These are phyloP conservation scores for Penicillium verhagenii DNA, from an alignment of 495 filamentous ascomycete species.

Conservation along the genomic window DNA sequence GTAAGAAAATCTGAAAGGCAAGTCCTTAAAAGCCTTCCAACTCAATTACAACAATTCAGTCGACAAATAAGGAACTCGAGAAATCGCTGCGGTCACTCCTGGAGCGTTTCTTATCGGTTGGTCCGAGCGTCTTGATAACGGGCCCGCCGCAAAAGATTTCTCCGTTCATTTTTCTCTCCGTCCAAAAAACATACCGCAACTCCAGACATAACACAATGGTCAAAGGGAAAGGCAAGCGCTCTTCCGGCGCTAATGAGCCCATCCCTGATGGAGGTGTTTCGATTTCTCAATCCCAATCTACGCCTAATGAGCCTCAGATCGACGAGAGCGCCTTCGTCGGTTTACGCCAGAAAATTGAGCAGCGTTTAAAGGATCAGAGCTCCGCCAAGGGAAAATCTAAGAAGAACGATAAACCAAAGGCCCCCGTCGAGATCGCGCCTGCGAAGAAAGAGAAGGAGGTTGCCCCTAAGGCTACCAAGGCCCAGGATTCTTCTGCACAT, in stretches of 20 bases:
- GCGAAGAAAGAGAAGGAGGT: slow-evolving; percentile 30
- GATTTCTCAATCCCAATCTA: slow-evolving; percentile 23
- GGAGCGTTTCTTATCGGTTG: slow-evolving; percentile 28
- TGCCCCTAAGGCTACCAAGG: slow-evolving; percentile 26
- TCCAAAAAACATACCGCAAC: slow-evolving; percentile 17
- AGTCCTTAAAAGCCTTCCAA: neutral
- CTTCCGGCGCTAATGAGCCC: slow-evolving; percentile 32
- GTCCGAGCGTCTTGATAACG: slow-evolving; percentile 31
- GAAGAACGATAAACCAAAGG: slow-evolving; percentile 31
- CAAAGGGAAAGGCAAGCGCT: slow-evolving; percentile 44
- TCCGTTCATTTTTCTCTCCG: slow-evolving; percentile 27
- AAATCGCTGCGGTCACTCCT: slow-evolving; percentile 16
- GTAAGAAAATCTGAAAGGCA: neutral
- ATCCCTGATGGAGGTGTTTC: slow-evolving; percentile 14
- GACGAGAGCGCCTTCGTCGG: slow-evolving; percentile 61
- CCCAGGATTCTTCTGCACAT: slow-evolving; percentile 31
- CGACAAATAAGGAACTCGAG: slow-evolving; percentile 8
- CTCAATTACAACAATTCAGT: neutral
- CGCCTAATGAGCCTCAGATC: slow-evolving; percentile 44
- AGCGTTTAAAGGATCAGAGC: slow-evolving; percentile 47
- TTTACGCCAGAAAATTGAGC: slow-evolving; percentile 64
- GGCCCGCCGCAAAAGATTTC: slow-evolving; percentile 35
- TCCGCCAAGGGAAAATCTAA: slow-evolving; percentile 47
- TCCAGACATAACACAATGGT: slow-evolving; percentile 29
- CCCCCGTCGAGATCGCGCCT: slow-evolving; percentile 15